Evolutionary conservation across 1,284 basidiomycete species (phyloP).

Genomic region (Marasmius fiardii): DNA sequence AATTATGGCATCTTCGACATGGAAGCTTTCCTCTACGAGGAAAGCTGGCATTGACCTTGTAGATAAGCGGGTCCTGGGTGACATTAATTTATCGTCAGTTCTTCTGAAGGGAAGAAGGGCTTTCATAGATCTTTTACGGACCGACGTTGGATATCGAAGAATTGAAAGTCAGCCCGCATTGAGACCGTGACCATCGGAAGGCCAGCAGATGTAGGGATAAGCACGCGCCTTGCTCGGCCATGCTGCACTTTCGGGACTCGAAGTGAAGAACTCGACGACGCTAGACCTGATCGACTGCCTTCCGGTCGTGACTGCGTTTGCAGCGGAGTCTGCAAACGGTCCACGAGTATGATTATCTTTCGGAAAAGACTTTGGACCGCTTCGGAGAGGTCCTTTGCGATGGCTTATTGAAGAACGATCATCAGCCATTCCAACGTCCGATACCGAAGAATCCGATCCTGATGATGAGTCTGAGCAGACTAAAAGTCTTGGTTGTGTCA

Average conservation of each 20-base stretch:
- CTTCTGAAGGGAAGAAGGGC: too few relatives aligned
- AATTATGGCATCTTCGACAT: constrained; percentile 41
- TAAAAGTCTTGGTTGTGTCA: too few relatives aligned
- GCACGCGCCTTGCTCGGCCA: not conserved
- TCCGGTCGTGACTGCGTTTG: too few relatives aligned
- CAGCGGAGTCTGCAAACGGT: too few relatives aligned
- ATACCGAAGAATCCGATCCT: too few relatives aligned
- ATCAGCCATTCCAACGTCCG: too few relatives aligned
- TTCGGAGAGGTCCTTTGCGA: too few relatives aligned
- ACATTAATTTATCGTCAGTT: not conserved
- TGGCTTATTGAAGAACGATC: too few relatives aligned
- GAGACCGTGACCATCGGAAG: not conserved
- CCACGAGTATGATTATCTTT: too few relatives aligned
- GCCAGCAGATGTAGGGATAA: not conserved
- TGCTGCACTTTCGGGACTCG: not conserved
- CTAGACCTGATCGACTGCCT: too few relatives aligned
- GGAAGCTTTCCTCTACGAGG: constrained; percentile 9
- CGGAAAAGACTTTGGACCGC: too few relatives aligned
- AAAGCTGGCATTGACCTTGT: constrained; percentile 37
- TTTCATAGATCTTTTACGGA: not conserved
- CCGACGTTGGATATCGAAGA: not conserved
- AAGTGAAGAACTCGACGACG: not conserved
- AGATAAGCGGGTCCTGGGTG: constrained; percentile 32
- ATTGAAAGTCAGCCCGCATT: not conserved
- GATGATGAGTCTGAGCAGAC: too few relatives aligned